These are phyloP conservation scores for Jaminaea rosea DNA, from an alignment of 1,284 basidiomycete species.

Conservation along the genomic window DNA sequence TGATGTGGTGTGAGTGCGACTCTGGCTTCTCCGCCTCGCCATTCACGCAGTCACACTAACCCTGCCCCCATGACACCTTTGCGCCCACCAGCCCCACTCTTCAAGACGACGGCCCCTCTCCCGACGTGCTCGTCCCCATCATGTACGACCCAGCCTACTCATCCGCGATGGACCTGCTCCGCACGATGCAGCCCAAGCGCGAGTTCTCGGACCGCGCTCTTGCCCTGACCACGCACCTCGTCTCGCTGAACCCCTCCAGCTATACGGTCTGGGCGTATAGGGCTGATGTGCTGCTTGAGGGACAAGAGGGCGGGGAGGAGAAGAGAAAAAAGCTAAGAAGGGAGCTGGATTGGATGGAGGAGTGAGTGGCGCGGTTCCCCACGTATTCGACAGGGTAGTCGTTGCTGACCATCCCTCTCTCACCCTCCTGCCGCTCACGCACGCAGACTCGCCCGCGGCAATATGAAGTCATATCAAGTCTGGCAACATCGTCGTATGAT, in stretches of 20 bases:
- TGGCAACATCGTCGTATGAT: conserved; percentile 15
- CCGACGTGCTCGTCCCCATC: conserved; percentile 34
- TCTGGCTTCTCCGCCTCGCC: too few relatives aligned
- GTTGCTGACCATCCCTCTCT: too few relatives aligned
- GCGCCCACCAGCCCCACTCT: too few relatives aligned
- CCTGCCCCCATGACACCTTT: too few relatives aligned
- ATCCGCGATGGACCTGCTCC: conserved; percentile 37
- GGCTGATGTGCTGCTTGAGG: conserved; percentile 22
- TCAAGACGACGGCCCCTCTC: conserved; percentile 31
- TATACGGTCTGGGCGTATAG: conserved; percentile 42
- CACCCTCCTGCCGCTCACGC: too few relatives aligned
- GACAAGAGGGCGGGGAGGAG: neutral
- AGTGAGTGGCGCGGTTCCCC: too few relatives aligned
- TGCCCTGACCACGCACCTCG: conserved; percentile 30
- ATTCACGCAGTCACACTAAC: too few relatives aligned
- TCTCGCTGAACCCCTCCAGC: conserved; percentile 31
- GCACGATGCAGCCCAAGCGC: conserved; percentile 18
- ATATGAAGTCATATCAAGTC: conserved; percentile 45
- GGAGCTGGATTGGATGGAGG: conserved; percentile 31
- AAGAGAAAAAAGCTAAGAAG: conserved; percentile 10
- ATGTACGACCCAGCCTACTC: conserved; percentile 34
- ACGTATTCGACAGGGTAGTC: too few relatives aligned
- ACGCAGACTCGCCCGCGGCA: conserved; percentile 26
- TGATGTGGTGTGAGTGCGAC: neutral
- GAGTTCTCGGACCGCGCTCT: conserved; percentile 29